Evolutionary conservation across 106 monocot genomes (phyloP), one percentile per base, ranked within the genome.

Genomic region (Dactylorhiza incarnata): DNA sequence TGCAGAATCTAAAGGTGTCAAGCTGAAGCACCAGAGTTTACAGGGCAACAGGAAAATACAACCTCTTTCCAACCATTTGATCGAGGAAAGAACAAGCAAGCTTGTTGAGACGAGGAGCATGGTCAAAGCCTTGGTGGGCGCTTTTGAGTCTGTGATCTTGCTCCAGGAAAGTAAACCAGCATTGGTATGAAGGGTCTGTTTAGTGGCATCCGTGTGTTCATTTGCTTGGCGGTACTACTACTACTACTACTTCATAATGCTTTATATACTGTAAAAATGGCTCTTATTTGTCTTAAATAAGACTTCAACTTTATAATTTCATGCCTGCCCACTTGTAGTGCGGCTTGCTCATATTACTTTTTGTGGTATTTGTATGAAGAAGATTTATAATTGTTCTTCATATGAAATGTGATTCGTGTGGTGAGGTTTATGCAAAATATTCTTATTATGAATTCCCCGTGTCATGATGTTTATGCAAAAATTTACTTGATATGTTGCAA

Each of bases 101-200:
- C 91, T 94, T 78, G 91, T 76, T 5, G 83, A 91, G 76, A 73
- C 79, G 84, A 96, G 89, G 83, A 91, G 93, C 84, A 97, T 89
- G 82, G 96, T 97, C 73, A 89, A 93, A 74, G 96, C 96, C 26
- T 79, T 97, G 81, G 96, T 97, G n/a, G 91, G 96, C 7, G 96
- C 96, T 77, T 97, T 97, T 45, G 95, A 96, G 76, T 89, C 95
- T 43, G 88, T 96, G 51, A 96, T 96, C 68, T 96, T 88, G n/a
- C 86, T 95, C 26, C 95, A 95, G 56, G 86, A 93, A 79, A 73
- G 83, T 26, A 90, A 85, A 74, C 80, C 80, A 49, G 52, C 77
- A 54, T 75, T 55, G 49, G 61, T 67, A 20, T 79, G 73, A 76
- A 23, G 46, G 12, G 19, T 24, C 13, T 12, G 19, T 19, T 47